Evolutionary conservation across 371 early-diverging fungal genomes (phyloP).

Genomic region (Zychaea mexicana): DNA sequence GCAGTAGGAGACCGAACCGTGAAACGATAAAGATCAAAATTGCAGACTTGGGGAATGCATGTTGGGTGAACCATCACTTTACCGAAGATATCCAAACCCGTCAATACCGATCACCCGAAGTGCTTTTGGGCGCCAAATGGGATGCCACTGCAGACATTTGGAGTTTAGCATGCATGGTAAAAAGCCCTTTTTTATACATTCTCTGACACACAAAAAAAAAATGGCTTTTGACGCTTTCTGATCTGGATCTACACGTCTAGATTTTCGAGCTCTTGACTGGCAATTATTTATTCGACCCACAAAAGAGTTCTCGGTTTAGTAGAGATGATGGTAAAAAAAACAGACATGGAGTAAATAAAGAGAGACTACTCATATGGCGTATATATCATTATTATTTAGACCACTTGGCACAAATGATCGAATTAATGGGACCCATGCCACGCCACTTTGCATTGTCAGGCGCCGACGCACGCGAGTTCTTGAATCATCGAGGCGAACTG

Average conservation of each 20-base stretch:
- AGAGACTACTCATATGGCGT: slow-evolving; percentile 3
- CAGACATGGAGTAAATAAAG: no score
- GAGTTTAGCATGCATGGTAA: slow-evolving; percentile 94
- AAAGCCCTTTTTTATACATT: not conserved
- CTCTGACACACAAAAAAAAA: not conserved
- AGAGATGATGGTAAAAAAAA: slow-evolving; percentile 84
- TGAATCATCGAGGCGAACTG: slow-evolving; percentile 79
- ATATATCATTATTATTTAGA: slow-evolving; percentile 52
- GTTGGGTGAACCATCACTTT: slow-evolving; percentile 94
- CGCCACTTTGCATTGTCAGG: slow-evolving; percentile 75
- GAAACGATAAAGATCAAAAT: slow-evolving; percentile 81
- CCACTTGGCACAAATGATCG: slow-evolving; percentile 96
- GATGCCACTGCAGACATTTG: slow-evolving; percentile 95
- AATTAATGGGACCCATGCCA: slow-evolving; percentile 86
- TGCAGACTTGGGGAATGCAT: slow-evolving; percentile 98
- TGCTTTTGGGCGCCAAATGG: slow-evolving; percentile 94
- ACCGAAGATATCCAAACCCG: slow-evolving; percentile 97
- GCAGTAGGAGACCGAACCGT: not conserved
- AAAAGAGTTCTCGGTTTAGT: slow-evolving; percentile 74
- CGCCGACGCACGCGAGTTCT: slow-evolving; percentile 75
- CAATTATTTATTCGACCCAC: slow-evolving; percentile 95
- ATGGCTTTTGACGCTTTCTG: no score
- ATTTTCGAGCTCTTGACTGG: slow-evolving; percentile 91
- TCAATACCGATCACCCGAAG: slow-evolving; percentile 98
- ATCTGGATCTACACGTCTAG: no score